Base-by-base conservation (phyloP, 164 flowering plant genomes). In the Dillenia suffruticosa region DNA sequence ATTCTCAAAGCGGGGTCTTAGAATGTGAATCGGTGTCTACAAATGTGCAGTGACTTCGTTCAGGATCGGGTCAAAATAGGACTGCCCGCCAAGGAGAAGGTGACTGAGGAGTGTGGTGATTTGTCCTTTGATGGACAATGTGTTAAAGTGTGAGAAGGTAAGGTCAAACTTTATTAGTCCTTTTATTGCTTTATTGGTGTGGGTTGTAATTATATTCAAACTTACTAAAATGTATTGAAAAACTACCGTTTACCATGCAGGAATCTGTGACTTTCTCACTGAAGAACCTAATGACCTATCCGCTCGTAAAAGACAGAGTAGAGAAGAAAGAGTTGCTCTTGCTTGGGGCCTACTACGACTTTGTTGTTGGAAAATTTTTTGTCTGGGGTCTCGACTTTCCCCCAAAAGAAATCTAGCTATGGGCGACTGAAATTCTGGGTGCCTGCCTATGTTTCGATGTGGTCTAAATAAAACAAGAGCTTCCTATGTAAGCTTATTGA, bases 301-400 rank as follows among this genome's bases (percentile, higher is more conserved):
- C 84, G 47, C 77, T 49, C 15, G 82, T 78, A 49, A 48, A 66
- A 46, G 67, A 65, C 1, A 73, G 70, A n/a, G 46, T 71, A 47
- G 59, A 12, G 8, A 56, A 73, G 44, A 58, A 51, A 46, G 63
- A 52, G 0, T 51, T 80, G 22, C 16, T 45, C 8, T 11, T 80
- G 47, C 56, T 19, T 58, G 84, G 84, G 6, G 84, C 64, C 10
- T 63, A 80, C 54, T 77, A 77, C 53, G 80, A 80, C 51, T 80
- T 80, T 53, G 76, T 75, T 2, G 51, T 68, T 48, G 81, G 81
- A 17, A 10, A 10, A 2, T 73, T 78, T 55, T 64, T 49, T 50
- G 67, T 67, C 8, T 79, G 80, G 78, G 52, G 40, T 43, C 40
- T 63, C 10, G 54, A 72, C 0, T 44, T 58, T 45, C 22, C 22